Conservation (phyloP, 345 rosid genomes). For the Sonneratia alba region DNA sequence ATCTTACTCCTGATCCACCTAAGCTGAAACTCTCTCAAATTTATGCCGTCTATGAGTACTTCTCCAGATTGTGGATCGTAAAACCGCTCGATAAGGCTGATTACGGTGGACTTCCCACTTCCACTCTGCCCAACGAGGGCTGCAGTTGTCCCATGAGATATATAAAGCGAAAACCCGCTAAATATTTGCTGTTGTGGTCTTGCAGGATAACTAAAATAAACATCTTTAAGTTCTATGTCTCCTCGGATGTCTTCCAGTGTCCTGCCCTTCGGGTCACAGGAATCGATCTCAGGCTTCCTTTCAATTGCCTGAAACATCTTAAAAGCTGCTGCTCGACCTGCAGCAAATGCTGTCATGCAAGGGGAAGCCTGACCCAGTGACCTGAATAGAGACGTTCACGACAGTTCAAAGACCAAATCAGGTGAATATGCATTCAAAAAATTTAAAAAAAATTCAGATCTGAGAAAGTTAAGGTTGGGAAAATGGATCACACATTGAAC, state of each 20-base stretch:
- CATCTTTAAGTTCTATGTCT: conserved; percentile 55
- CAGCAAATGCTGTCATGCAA: conserved; percentile 60
- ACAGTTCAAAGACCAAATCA: background rate
- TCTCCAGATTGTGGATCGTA: conserved; percentile 67
- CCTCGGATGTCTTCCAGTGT: conserved; percentile 51
- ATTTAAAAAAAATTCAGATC: background rate
- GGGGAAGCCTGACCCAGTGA: conserved; percentile 83
- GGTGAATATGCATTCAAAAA: background rate
- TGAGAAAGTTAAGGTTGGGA: background rate
- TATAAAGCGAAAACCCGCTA: conserved; percentile 53
- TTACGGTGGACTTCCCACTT: conserved; percentile 79
- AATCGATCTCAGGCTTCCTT: conserved; percentile 59
- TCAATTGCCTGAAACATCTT: conserved; percentile 74
- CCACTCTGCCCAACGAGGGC: conserved; percentile 90
- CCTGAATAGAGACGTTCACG: conserved; percentile 24
- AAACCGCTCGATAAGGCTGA: conserved; percentile 70
- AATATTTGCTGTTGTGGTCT: conserved; percentile 66
- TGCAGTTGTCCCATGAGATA: conserved; percentile 52
- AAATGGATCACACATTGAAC: conserved; percentile 28
- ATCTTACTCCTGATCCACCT: conserved; percentile 70
- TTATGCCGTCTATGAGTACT: conserved; percentile 56
- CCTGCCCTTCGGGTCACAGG: conserved; percentile 45
- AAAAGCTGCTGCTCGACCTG: conserved; percentile 69
- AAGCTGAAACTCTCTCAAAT: conserved; percentile 58
- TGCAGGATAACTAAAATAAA: conserved; percentile 65